A percentile compares a stretch with the other conserved stretches of the same genome.
Conservation (phyloP, 2,329 filamentous ascomycete genomes). For the Talaromyces sp. region DNA sequence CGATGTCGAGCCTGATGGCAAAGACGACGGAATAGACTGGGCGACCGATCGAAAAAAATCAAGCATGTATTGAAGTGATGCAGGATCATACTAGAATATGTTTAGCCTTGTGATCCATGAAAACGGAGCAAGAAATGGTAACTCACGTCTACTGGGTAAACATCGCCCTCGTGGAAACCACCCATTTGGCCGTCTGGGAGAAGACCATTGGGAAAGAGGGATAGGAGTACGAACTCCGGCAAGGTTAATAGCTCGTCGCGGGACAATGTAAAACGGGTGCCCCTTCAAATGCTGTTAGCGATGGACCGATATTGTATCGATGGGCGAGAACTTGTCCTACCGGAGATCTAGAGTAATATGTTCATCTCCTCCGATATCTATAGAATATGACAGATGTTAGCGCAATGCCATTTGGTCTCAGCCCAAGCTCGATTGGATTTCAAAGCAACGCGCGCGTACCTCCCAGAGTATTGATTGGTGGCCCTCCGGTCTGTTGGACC, state of each 20-base stretch:
- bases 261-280: slow-evolving; percentile 89
- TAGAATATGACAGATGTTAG: not conserved
- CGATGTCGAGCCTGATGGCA: slow-evolving; percentile 66
- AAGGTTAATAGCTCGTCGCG: slow-evolving; percentile 92
- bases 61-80: slow-evolving; percentile 97
- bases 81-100: slow-evolving; percentile 80
- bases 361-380: slow-evolving; percentile 84
- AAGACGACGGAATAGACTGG: slow-evolving; percentile 78
- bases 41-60: slow-evolving; percentile 97
- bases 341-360: slow-evolving; percentile 92
- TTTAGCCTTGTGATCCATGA: not conserved
- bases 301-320: not conserved
- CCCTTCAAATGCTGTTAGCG: slow-evolving; percentile 57
- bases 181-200: slow-evolving; percentile 96
- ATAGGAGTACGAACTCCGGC: slow-evolving; percentile 94
- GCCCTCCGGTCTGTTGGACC: slow-evolving; percentile 86
- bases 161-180: slow-evolving; percentile 86
- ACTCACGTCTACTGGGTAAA: slow-evolving; percentile 96
- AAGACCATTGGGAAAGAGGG: slow-evolving; percentile 97
- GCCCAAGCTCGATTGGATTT: not conserved
- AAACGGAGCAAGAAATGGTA: not conserved
- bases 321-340: slow-evolving; percentile 55
- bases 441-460: slow-evolving; percentile 53
- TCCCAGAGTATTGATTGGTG: slow-evolving; percentile 85
- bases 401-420: slow-evolving; percentile 9